A percentile compares a stretch with the other conserved stretches of the same genome.
These are phyloP conservation scores for Candida golubevii DNA, from an alignment of 805 yeast species.

Conservation along the genomic window DNA sequence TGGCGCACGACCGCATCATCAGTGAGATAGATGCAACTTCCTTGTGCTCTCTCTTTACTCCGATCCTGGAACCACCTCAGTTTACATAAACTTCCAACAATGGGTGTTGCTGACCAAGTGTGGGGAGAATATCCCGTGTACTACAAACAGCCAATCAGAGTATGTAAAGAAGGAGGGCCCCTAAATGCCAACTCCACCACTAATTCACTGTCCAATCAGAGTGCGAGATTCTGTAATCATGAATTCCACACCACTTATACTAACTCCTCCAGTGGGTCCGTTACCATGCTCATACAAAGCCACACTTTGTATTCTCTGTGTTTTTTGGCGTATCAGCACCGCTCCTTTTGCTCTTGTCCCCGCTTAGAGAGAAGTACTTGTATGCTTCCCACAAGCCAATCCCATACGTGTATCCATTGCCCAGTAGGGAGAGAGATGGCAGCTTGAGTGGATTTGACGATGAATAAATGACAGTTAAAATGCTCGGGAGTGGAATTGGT, in stretches of 20 bases:
- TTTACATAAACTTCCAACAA: background rate
- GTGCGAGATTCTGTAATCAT: no score
- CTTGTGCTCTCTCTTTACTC: background rate
- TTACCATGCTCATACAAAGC: conserved; percentile 71
- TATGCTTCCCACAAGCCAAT: conserved; percentile 63
- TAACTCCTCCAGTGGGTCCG: conserved; percentile 54
- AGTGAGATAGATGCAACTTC: no score
- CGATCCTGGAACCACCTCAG: background rate
- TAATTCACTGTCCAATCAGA: no score
- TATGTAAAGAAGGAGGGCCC: conserved; percentile 30
- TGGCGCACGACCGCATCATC: no score
- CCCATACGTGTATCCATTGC: conserved; percentile 58
- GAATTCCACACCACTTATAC: background rate
- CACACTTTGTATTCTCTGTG: conserved; percentile 65
- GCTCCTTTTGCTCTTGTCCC: conserved; percentile 55
- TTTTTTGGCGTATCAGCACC: conserved; percentile 68
- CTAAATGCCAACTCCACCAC: no score
- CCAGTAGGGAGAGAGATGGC: conserved; percentile 49
- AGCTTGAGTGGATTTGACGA: conserved; percentile 55
- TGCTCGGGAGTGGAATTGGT: no score
- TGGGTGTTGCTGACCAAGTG: conserved; percentile 34
- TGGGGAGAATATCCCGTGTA: conserved; percentile 54
- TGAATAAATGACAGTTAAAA: conserved; percentile 6
- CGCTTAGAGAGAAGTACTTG: conserved; percentile 63
- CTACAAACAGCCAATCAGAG: conserved; percentile 59